Conservation (phyloP, 2,329 filamentous ascomycete genomes). For the Seiridium unicorne region DNA sequence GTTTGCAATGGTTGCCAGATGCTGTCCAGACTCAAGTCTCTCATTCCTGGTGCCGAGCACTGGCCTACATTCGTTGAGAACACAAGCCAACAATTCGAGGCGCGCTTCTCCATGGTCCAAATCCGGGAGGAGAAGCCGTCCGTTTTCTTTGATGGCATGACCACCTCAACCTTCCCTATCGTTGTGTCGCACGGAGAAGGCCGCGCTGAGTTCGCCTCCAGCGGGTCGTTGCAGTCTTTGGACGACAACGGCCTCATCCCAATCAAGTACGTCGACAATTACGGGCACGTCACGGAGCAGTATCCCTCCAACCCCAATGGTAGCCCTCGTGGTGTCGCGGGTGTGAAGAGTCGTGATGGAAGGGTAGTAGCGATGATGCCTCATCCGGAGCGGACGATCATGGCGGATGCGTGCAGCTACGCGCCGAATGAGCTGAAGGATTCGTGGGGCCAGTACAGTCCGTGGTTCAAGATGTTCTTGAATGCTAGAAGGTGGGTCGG, state of each 20-base stretch:
- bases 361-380: conserved; percentile 89
- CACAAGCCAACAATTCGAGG: conserved; percentile 85
- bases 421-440: conserved; percentile 56
- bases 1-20: conserved; percentile 99
- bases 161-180: conserved; percentile 77
- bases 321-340: conserved; percentile 71
- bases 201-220: conserved; percentile 67
- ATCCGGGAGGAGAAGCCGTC: conserved; percentile 64
- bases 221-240: conserved; percentile 51
- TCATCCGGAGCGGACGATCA: conserved; percentile 85
- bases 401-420: conserved; percentile 77
- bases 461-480: conserved; percentile 84
- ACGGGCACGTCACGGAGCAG: conserved; percentile 68
- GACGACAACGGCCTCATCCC: conserved; percentile 68
- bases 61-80: conserved; percentile 92
- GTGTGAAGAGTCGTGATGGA: conserved; percentile 73
- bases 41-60: conserved; percentile 79
- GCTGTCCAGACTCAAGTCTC: conserved; percentile 75
- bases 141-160: conserved; percentile 92
- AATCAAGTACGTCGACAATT: conserved; percentile 84
- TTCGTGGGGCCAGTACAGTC: conserved; percentile 77
- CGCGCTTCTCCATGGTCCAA: conserved; percentile 80
- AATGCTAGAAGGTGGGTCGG: conserved; percentile 88
- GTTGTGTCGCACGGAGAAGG: conserved; percentile 91
- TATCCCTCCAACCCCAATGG: conserved; percentile 93